Percentiles rank a stretch among this genome's conserved stretches.
These are phyloP conservation scores for Auricularia sp. DNA, from an alignment of 768 basidiomycete genomes.

Conservation along the genomic window DNA sequence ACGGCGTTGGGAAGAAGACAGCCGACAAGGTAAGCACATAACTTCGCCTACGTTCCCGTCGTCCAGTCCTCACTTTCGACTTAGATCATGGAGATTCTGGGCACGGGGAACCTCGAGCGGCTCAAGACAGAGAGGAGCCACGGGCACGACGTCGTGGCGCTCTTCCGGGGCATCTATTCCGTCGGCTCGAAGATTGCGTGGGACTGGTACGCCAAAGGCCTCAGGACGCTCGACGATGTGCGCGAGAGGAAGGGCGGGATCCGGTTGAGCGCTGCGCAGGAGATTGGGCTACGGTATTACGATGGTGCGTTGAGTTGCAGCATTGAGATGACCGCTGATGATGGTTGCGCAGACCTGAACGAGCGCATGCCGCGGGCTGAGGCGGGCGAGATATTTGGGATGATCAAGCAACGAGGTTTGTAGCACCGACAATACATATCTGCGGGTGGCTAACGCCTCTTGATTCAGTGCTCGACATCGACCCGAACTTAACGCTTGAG, in stretches of 20 bases:
- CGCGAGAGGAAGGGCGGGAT: slow-evolving; percentile 48
- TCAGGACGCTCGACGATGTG: slow-evolving; percentile 70
- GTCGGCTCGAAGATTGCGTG: slow-evolving; percentile 64
- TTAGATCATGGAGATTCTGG: slow-evolving; percentile 72
- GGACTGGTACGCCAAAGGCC: slow-evolving; percentile 67
- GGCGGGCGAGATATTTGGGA: slow-evolving; percentile 59
- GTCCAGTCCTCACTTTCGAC: neutral
- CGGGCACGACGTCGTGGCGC: slow-evolving; percentile 41
- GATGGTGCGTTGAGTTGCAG: slow-evolving; percentile 37
- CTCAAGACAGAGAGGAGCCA: slow-evolving; percentile 58
- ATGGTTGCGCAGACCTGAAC: slow-evolving; percentile 53
- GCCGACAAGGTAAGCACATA: slow-evolving; percentile 47
- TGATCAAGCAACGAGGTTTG: slow-evolving; percentile 62
- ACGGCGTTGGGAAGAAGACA: slow-evolving; percentile 63
- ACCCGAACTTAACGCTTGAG: slow-evolving; percentile 60
- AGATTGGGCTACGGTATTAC: slow-evolving; percentile 31
- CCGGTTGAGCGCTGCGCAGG: slow-evolving; percentile 45
- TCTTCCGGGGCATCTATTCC: slow-evolving; percentile 78
- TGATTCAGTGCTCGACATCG: slow-evolving; percentile 54
- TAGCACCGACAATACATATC: neutral
- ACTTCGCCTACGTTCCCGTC: neutral
- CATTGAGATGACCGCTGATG: neutral
- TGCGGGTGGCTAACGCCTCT: slow-evolving; percentile 3
- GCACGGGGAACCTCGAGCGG: slow-evolving; percentile 61
- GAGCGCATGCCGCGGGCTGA: slow-evolving; percentile 76